Evolutionary conservation across 768 basidiomycete genomes (phyloP), one percentile per base, ranked within the genome.

Genomic region (Clavulina sp.): DNA sequence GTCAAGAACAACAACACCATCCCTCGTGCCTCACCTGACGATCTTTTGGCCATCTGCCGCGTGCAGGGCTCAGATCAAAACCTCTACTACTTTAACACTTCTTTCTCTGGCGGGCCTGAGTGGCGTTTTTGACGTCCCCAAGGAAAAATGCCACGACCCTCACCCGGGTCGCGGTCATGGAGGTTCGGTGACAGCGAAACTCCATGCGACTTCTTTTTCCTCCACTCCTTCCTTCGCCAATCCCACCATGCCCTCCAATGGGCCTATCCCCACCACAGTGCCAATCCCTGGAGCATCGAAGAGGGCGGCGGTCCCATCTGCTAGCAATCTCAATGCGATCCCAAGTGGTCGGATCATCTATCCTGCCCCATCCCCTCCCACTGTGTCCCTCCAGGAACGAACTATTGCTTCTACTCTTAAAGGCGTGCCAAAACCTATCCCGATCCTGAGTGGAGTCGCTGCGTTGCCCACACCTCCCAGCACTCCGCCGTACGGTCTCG

Each of bases 91-190:
- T 89, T 88, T 64, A 87, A 84, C 62, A 84, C 86, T 70, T 80
- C 86, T 64, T 87, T 86, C 80, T 84, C 85, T 77, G 86, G 86
- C 67, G 86, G 86, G 70, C 83, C 86, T 59, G 81, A 87, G 86
- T 89, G 86, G 86, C 80, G 85, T 70, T 86, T 89, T 89, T 89
- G 86, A 89, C 85, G 73, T 70, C 73, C 84, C 85, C 59, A 80
- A 74, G 62, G 68, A 68, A 58, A 89, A 89, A 89, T 89, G 86
- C 86, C 86, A 85, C 84, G 85, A 84, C 60, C 80, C 84, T 64
- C 53, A 57, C 36, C 48, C 21, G 63, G 86, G 82, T 86, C n/a
- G n/a, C n/a, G 86, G 86, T 89, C 86, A 84, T 80, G 77, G 73
- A 78, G 13, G 75, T 75, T 80, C 84, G 77, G 86, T 89, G 86